phyloP scores from a whole-genome alignment of 129 eudicot genomes.

The Pulicaria dysenterica region DNA sequence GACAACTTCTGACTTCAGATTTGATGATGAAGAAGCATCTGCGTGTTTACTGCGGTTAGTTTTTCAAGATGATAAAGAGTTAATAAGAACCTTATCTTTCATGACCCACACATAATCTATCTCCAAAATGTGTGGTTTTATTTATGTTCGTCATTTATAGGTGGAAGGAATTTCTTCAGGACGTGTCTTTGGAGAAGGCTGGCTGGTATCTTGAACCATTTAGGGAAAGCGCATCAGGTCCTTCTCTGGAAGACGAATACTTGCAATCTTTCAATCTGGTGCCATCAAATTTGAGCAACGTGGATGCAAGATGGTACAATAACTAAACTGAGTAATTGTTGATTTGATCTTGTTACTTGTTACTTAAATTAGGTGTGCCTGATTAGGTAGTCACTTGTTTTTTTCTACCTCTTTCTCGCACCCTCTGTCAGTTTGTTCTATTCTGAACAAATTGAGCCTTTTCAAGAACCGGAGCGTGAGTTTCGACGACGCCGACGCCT shows the following conservation, averaged over 20 bases:
- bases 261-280: conserved; percentile 20
- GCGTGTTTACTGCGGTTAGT: conserved; percentile 73
- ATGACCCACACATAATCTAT: no score
- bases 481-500: no score
- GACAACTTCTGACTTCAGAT: conserved; percentile 45
- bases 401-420: no score
- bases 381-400: no score
- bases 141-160: conserved; percentile 38
- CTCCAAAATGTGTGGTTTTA: no score
- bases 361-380: no score
- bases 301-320: conserved; percentile 40
- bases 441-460: no score
- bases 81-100: no score
- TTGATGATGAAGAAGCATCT: conserved; percentile 57
- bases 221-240: conserved; percentile 29
- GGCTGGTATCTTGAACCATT: conserved; percentile 67
- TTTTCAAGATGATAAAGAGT: conserved; percentile 6
- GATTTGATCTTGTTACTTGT: conserved; percentile 20
- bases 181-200: conserved; percentile 81
- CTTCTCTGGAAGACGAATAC: conserved; percentile 22
- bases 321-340: background rate
- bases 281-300: conserved; percentile 39
- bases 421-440: no score
- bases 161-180: conserved; percentile 78
- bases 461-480: no score